Evolutionary conservation across 1,284 basidiomycete species (phyloP), one percentile per base, ranked within the genome.

Genomic region (Exobasidium rhododendri): DNA sequence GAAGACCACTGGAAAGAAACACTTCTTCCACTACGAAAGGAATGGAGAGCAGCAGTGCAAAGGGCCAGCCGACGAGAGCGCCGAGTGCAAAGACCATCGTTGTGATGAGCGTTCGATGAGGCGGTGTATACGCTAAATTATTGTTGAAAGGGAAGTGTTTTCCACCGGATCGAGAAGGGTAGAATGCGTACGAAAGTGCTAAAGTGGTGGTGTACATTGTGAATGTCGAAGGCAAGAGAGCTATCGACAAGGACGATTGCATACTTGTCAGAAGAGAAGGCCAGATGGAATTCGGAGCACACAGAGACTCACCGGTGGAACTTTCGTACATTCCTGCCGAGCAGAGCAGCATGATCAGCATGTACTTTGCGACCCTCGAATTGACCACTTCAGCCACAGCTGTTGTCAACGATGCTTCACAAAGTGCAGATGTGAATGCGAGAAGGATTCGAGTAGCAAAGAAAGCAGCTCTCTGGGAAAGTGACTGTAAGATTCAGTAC

Each of bases 301-400:
- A n/a, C n/a, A n/a, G n/a, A n/a, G n/a, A n/a, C n/a, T n/a, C n/a
- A n/a, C n/a, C n/a, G 46, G 88, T 83, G 47, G 92, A 86, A 4
- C 94, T 90, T 69, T 87, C 90, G 89, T 90, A 97, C 89, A 97
- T 91, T 62, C 93, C 96, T 7, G 94, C 88, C 71, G 87, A 93
- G 73, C 89, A 86, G 44, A 91, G 79, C 62, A 94, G 83, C 77
- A 90, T 86, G 81, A 94, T 89, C 75, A 98, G 86, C 57, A 92
- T 83, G 80, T 98, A 98, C 24, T 94, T 86, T 1, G 91, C 94
- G 22, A 93, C 90, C 51, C 91, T 85, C 68, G 92, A 88, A 77
- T 92, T 94, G 77, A 98, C 85, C 64, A 86, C 86, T 56, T 89
- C 87, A 24, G 87, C 88, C 13, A 96, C 88, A 1, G 88, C 83